These are phyloP conservation scores for Mortierella sp. DNA, from an alignment of 371 early-diverging fungal genomes.

Conservation along the genomic window DNA sequence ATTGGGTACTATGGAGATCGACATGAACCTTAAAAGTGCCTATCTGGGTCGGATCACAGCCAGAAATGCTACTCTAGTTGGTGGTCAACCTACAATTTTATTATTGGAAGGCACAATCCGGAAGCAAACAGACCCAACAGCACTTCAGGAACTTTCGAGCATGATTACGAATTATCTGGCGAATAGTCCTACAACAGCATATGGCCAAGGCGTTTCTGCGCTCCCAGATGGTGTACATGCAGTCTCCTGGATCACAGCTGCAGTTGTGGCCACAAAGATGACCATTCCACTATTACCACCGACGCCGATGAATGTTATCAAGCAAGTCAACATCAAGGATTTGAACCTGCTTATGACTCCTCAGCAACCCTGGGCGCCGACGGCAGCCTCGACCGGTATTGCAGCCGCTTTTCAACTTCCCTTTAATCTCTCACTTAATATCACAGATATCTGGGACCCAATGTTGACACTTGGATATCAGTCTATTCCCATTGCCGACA, in stretches of 20 bases:
- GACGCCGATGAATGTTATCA: slow-evolving; percentile 28
- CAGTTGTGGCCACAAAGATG: slow-evolving; percentile 37
- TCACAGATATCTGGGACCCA: slow-evolving; percentile 31
- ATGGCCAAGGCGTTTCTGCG: slow-evolving; percentile 41
- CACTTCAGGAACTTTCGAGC: slow-evolving; percentile 31
- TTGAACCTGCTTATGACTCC: slow-evolving; percentile 24
- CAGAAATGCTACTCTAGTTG: slow-evolving; percentile 18
- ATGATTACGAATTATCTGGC: slow-evolving; percentile 43
- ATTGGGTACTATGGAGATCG: slow-evolving; percentile 33
- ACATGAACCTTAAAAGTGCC: slow-evolving; percentile 32
- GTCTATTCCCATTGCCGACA: slow-evolving; percentile 20
- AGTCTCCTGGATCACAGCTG: slow-evolving; percentile 39
- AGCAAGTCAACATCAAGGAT: slow-evolving; percentile 26
- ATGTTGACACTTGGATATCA: slow-evolving; percentile 31
- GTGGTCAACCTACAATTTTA: slow-evolving; percentile 26
- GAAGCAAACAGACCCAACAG: slow-evolving; percentile 22
- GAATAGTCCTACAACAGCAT: slow-evolving; percentile 30
- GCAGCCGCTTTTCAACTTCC: slow-evolving; percentile 37
- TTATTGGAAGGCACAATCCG: slow-evolving; percentile 24
- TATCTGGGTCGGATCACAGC: slow-evolving; percentile 43
- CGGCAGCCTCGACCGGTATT: slow-evolving; percentile 28
- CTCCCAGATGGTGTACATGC: slow-evolving; percentile 33
- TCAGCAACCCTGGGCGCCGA: slow-evolving; percentile 35
- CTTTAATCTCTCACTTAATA: slow-evolving; percentile 36
- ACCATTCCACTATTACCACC: slow-evolving; percentile 37